Conservation (phyloP, 73 alveolate genomes). For the Tetrahymena thermophila region DNA sequence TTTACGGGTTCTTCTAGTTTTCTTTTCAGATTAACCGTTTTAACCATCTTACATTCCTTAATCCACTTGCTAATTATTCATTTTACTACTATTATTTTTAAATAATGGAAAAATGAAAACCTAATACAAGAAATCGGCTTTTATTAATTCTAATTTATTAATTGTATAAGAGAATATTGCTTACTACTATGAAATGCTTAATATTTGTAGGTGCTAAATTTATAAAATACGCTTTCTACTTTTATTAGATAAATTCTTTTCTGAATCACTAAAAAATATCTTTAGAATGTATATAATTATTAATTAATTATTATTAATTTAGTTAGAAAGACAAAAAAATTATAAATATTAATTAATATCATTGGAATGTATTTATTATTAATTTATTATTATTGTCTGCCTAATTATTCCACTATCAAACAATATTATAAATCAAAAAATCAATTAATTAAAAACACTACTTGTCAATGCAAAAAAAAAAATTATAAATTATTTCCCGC, state of each 20-base stretch:
- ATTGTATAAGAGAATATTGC: background rate
- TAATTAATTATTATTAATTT: background rate
- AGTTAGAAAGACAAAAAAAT: background rate
- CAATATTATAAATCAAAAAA: background rate
- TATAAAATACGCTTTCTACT: background rate
- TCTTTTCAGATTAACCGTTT: background rate
- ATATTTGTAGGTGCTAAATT: background rate
- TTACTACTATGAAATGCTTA: background rate
- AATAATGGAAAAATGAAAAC: background rate
- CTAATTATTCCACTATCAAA: background rate
- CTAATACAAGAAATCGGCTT: background rate
- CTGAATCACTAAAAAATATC: background rate
- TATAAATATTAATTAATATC: background rate
- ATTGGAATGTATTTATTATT: background rate
- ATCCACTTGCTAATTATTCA: background rate
- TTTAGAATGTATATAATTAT: background rate
- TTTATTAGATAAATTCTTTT: background rate
- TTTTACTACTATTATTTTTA: background rate
- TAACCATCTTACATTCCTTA: background rate
- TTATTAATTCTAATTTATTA: background rate
- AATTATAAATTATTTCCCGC: background rate
- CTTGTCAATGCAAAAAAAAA: background rate
- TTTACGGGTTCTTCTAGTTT: constrained; percentile 43
- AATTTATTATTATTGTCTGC: background rate
- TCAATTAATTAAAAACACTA: background rate